These are phyloP conservation scores for Physocladia obscura DNA, from an alignment of 192 early-diverging fungal genomes.

Conservation along the genomic window DNA sequence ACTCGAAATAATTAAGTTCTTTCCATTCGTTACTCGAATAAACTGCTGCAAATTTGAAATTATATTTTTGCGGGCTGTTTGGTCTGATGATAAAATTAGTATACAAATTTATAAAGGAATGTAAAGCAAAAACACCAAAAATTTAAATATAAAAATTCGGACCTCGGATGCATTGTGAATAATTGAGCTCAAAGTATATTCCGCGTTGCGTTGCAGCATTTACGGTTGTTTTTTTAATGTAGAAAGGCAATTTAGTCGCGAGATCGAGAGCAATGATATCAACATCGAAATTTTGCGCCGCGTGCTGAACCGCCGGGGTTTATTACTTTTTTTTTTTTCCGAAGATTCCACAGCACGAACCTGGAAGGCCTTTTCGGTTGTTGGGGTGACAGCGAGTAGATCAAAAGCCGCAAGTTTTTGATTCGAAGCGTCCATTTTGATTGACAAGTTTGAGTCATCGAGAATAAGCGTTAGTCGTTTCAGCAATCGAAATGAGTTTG, in stretches of 20 bases:
- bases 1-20: conserved; percentile 74
- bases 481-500: conserved; percentile 49
- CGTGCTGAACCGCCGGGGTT: too few species aligned
- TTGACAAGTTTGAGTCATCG: conserved; percentile 56
- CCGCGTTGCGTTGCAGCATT: conserved; percentile 72
- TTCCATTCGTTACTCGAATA: conserved; percentile 70
- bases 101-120: too few species aligned
- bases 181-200: conserved; percentile 77
- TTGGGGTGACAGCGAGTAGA: conserved; percentile 73
- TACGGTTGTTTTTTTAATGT: conserved; percentile 63
- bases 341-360: too few species aligned
- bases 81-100: too few species aligned
- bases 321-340: too few species aligned
- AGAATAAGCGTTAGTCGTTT: conserved; percentile 57
- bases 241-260: conserved; percentile 63
- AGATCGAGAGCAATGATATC: conserved; percentile 83
- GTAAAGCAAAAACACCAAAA: background rate
- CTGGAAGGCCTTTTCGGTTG: conserved; percentile 70
- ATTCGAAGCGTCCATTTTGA: conserved; percentile 20
- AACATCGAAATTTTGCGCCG: conserved; percentile 67
- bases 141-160: too few species aligned
- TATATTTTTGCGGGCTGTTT: conserved; percentile 56
- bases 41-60: conserved; percentile 67
- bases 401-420: conserved; percentile 43
- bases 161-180: conserved; percentile 66